Base-by-base conservation (phyloP, 2,329 filamentous ascomycete genomes). In the Penicillium sp. region DNA sequence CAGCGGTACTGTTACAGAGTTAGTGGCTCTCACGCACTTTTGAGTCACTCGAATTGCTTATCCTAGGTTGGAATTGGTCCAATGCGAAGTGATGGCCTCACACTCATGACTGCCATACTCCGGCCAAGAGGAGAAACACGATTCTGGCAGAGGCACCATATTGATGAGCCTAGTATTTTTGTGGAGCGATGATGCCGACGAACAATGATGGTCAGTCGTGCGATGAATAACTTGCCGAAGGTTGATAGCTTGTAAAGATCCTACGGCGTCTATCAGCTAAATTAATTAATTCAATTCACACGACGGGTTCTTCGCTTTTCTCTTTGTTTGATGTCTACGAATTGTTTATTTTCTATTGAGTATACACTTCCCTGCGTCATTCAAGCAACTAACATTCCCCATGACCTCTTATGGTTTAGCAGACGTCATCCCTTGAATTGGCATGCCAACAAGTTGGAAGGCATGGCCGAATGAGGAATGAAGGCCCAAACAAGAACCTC, bases 161-260 rank as follows among this genome's bases (percentile, higher is more conserved):
- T n/a, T n/a, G n/a, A n/a, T n/a, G n/a, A n/a, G n/a, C n/a, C n/a
- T n/a, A n/a, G n/a, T n/a, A n/a, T n/a, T n/a, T n/a, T n/a, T n/a
- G n/a, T 8, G 53, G 41, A 7, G 45, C 42, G 20, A 24, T 31
- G 14, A 28, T 16, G 18, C 39, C 25, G 1, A 28, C 43, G 13
- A 20, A 30, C 8, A 46, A 48, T 25, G 36, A 48, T 44, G 22
- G 27, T 6, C 50, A 47, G 35, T 54, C 51, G 13, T 46, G 40
- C 7, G 57, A 56, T 13, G 50, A 39, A 4, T 60, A 48, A n/a
- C 44, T 46, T 13, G 42, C 40, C 4, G n/a, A 61, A 55, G 53
- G 41, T 54, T 16, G 59, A 61, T 48, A 58, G 54, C 39, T 33
- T 60, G n/a, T 22, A 22, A n/a, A n/a, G 20, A 22, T 22, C 20